phyloP scores from a whole-genome alignment of 345 rosid genomes.

The Salix purpurea region DNA sequence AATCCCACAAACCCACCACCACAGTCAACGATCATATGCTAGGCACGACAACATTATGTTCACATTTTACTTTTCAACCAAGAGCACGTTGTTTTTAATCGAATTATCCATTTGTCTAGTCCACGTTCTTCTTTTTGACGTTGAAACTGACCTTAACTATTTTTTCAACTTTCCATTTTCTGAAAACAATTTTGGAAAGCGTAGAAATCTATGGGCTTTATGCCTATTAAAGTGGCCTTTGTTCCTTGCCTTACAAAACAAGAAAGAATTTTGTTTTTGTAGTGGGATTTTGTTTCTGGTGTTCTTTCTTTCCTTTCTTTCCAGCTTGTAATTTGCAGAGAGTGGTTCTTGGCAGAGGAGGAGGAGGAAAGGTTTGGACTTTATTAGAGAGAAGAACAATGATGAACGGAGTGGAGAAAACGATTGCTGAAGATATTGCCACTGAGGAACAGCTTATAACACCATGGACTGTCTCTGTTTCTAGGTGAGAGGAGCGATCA shows the following conservation, averaged over 20 bases:
- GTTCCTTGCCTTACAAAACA: not conserved
- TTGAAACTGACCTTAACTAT: not conserved
- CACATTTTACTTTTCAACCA: not conserved
- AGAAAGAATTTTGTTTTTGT: not conserved
- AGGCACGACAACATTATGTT: no score
- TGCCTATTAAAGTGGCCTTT: conserved; percentile 22
- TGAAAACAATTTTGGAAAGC: not conserved
- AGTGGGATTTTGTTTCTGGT: conserved; percentile 3
- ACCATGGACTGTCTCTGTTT: conserved; percentile 85
- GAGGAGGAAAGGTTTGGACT: conserved; percentile 26
- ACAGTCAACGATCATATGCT: no score
- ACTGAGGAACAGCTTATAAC: conserved; percentile 82
- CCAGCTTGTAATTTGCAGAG: conserved; percentile 25
- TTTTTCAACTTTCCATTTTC: conserved; percentile 22
- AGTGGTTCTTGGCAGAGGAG: conserved; percentile 16
- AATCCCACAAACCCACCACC: not conserved
- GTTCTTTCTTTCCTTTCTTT: not conserved
- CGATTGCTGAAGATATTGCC: conserved; percentile 77
- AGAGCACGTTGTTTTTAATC: not conserved
- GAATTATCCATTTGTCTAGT: conserved; percentile 21
- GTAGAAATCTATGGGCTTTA: not conserved
- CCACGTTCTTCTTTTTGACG: conserved; percentile 21
- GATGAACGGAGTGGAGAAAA: conserved; percentile 47
- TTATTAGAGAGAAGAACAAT: conserved; percentile 27
- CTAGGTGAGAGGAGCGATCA: conserved; percentile 51